A percentile compares a stretch with the other conserved stretches of the same genome.
Conservation (phyloP, 1,284 basidiomycete species). For the Ceratobasidium sp. region DNA sequence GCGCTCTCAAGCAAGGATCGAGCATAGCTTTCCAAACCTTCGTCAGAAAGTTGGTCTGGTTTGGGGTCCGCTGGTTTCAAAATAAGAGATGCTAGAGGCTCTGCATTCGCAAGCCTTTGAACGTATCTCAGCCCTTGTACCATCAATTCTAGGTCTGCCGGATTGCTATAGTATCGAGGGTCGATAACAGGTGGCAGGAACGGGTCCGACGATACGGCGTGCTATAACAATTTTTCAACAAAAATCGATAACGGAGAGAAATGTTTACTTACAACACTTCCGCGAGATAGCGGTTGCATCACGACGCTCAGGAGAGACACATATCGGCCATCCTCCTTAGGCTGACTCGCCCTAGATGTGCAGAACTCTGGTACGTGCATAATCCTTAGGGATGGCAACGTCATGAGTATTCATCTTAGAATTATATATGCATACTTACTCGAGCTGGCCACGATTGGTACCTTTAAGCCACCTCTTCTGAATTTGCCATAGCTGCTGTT, state of each 20-base stretch:
- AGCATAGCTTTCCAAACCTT: conserved; percentile 42
- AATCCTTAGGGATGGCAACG: conserved; percentile 12
- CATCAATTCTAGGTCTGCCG: conserved; percentile 55
- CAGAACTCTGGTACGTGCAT: conserved; percentile 46
- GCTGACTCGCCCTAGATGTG: conserved; percentile 35
- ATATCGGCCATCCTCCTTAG: conserved; percentile 37
- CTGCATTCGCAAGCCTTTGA: conserved; percentile 52
- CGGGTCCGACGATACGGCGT: conserved; percentile 41
- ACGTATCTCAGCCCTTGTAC: conserved; percentile 56
- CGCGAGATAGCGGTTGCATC: conserved; percentile 44
- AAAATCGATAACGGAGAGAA: neutral
- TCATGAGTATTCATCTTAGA: neutral
- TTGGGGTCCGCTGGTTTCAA: conserved; percentile 44
- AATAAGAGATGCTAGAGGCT: conserved; percentile 50
- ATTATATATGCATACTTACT: conserved; percentile 33
- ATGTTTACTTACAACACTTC: conserved; percentile 35
- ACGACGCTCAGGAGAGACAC: conserved; percentile 42
- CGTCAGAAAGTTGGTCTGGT: conserved; percentile 37
- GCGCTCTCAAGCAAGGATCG: conserved; percentile 40
- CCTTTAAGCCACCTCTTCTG: conserved; percentile 44
- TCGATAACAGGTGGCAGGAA: conserved; percentile 42
- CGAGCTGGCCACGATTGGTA: conserved; percentile 41
- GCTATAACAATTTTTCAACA: conserved; percentile 29
- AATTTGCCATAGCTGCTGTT: conserved; percentile 25
- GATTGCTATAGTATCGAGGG: conserved; percentile 44